phyloP scores from a whole-genome alignment of 2,329 filamentous ascomycete genomes.

The Paracorniculantispora psalliotae region DNA sequence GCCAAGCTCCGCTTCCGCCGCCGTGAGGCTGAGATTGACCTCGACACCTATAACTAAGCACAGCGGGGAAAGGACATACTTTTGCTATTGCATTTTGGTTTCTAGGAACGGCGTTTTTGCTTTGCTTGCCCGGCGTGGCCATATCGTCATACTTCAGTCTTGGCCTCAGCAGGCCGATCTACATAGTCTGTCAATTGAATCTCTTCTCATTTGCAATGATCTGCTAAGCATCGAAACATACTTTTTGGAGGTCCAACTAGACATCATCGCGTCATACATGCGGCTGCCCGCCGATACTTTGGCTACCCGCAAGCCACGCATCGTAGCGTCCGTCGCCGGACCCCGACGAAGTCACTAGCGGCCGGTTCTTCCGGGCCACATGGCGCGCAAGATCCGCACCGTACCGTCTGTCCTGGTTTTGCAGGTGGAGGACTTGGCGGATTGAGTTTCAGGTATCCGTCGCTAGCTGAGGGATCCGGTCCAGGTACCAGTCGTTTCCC shows the following conservation, averaged over 20 bases:
- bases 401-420: too few species aligned
- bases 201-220: background rate
- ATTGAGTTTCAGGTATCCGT: background rate
- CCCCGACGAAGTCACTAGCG: background rate
- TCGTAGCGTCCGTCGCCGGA: background rate
- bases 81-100: background rate
- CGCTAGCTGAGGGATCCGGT: too few species aligned
- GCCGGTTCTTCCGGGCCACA: background rate
- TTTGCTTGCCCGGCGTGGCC: background rate
- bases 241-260: background rate
- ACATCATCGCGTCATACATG: background rate
- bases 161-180: background rate
- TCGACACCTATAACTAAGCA: background rate
- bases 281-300: background rate
- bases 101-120: background rate
- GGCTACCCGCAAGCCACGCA: background rate
- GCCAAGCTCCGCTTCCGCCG: conserved; percentile 6
- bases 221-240: background rate
- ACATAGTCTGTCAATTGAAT: background rate
- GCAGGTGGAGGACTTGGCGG: background rate
- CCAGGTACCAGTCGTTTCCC: too few species aligned
- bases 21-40: conserved; percentile 13
- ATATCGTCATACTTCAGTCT: background rate
- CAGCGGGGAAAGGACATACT: background rate
- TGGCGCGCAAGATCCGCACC: too few species aligned